Evolutionary conservation across 148 eudicot genomes (phyloP), one percentile per base, ranked within the genome.

Genomic region (Rhododendron ferrugineum): DNA sequence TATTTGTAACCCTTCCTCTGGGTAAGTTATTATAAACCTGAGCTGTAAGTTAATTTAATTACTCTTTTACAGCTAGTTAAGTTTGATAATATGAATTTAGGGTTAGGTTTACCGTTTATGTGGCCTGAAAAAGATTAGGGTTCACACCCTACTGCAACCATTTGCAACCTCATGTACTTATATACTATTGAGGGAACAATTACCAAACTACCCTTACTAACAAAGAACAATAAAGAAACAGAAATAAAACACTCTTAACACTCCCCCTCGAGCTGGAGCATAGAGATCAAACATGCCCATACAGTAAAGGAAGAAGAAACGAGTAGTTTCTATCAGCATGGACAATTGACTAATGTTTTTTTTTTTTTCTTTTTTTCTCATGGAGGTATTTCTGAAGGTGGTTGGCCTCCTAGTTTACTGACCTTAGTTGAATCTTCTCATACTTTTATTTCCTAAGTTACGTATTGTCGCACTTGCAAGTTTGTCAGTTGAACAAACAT

Each of bases 1-100:
- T 85, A 89, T 96, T 70, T 82, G 83, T 50, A 88, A 75, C 86
- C 95, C 91, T 81, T 86, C 87, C 81, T 80, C 84, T 78, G 93
- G 96, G 95, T 90, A 84, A 83, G 89, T 77, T 36, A n/a, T 49
- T 54, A 68, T 47, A 78, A 3, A 37, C 49, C 44, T 82, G n/a
- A 32, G 15, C 76, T 37, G 15, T 85, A 9, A 22, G 36, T 60
- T 56, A 44, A 40, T 73, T 46, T 82, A 32, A 15, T 47, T 23
- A 46, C 42, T 3, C 70, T 28, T n/a, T 62, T 40, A 7, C 0
- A 15, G 60, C 60, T 15, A 16, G 23, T 54, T 16, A 54, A 54
- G 22, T 54, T 54, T 54, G 60, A 16, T 54, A 54, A 54, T 54
- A 16, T 16, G 60, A 54, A 4, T 54, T 16, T 54, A 54, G 22